phyloP scores from a whole-genome alignment of 1,284 basidiomycete species.

The Fomitopsis schrenkii region DNA sequence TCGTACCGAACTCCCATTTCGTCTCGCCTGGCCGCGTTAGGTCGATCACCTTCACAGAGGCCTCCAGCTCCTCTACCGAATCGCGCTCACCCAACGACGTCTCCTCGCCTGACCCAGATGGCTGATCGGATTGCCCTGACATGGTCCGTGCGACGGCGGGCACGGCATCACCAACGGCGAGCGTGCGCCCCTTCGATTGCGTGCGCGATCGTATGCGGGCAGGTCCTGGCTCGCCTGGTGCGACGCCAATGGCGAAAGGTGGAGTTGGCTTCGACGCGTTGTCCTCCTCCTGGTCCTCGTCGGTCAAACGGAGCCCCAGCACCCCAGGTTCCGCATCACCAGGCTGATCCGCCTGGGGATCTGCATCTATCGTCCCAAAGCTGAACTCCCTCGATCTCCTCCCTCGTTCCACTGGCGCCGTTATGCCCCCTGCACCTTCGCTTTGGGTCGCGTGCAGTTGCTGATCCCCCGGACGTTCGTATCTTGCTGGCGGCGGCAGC shows the following conservation, averaged over 20 bases:
- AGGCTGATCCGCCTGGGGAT: constrained; percentile 23
- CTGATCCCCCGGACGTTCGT: constrained; percentile 1
- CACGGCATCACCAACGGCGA: neutral
- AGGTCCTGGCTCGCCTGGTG: constrained; percentile 36
- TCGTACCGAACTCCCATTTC: constrained; percentile 60
- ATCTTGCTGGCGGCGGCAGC: constrained; percentile 14
- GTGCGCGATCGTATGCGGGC: constrained; percentile 34
- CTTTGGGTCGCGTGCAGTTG: constrained; percentile 3
- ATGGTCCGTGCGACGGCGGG: neutral
- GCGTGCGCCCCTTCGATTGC: constrained; percentile 21
- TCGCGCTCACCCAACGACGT: constrained; percentile 3
- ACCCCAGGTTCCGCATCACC: neutral
- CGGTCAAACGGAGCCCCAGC: neutral
- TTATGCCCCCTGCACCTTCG: constrained; percentile 2
- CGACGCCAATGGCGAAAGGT: constrained; percentile 43
- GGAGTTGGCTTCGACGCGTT: constrained; percentile 28
- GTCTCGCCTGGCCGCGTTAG: constrained; percentile 28
- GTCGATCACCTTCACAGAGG: constrained; percentile 30
- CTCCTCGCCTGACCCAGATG: constrained; percentile 6
- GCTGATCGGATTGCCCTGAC: constrained; percentile 5
- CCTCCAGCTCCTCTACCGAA: constrained; percentile 10
- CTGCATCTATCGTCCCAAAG: constrained; percentile 48
- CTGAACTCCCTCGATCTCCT: constrained; percentile 30
- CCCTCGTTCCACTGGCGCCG: constrained; percentile 12
- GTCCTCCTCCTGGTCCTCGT: constrained; percentile 7